Base-by-base conservation (phyloP, 2,329 filamentous ascomycete species). In the Penicillium sp. region DNA sequence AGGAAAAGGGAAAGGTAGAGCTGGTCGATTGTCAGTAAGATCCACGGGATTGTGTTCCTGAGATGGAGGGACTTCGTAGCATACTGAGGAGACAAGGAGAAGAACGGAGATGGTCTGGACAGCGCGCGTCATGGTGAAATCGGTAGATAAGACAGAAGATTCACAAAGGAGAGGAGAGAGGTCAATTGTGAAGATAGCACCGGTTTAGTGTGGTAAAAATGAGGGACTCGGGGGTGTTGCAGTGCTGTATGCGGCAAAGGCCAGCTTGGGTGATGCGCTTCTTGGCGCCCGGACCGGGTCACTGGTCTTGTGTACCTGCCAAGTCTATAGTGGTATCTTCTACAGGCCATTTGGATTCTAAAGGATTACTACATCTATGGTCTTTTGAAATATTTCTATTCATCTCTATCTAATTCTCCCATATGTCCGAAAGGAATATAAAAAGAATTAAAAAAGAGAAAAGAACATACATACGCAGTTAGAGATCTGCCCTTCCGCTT, bases 101-200 rank as follows among this genome's bases (percentile, higher is more conserved):
- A 87, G 88, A 71, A 96, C 83, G 61, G 92, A 96, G 73, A 97
- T 88, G 64, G 91, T 93, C 78, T 97, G 93, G 76, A 91, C 88
- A 23, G 94, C 94, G 78, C 93, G 91, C 67, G 94, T 96, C 94
- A 97, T 97, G 64, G 65, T 87, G 78, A 62, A 29, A 40, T 37
- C 6, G 40, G n/a, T 37, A n/a, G 51, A 48, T n/a, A 25, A 42
- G 19, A 42, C 43, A 40, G 29, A 21, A 47, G 23, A 40, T 50
- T 46, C 45, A 58, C 38, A 55, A 61, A 60, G 46, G 52, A 59
- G 43, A 58, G 56, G n/a, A 40, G 31, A 37, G 23, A 37, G 43
- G 48, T 58, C 21, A 52, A 56, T 27, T 42, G 53, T 50, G 31
- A 33, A 41, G 38, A 41, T 43, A 29, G 42, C 55, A 43, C 54